These are phyloP conservation scores for Lecanicillium sp. DNA, from an alignment of 2,329 filamentous ascomycete species.

Conservation along the genomic window DNA sequence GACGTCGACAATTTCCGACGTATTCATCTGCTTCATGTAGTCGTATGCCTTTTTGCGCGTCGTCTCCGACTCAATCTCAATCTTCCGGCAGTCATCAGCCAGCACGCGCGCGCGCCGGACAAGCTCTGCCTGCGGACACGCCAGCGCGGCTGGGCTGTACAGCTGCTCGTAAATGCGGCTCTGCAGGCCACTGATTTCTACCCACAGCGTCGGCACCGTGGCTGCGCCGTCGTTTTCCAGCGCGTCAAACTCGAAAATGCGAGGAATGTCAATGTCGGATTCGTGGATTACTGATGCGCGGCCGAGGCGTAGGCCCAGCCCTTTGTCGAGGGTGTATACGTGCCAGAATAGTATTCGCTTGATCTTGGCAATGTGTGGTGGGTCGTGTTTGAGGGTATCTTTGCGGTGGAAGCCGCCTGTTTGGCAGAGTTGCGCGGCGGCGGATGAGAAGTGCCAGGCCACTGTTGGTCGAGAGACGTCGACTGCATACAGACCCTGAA, in stretches of 20 bases:
- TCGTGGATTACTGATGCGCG: slow-evolving; percentile 50
- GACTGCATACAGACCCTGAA: slow-evolving; percentile 50
- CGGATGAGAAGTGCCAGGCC: slow-evolving; percentile 54
- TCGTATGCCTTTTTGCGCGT: slow-evolving; percentile 25
- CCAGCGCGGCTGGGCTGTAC: slow-evolving; percentile 40
- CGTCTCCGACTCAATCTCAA: slow-evolving; percentile 27
- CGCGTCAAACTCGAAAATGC: slow-evolving; percentile 34
- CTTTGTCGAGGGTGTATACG: slow-evolving; percentile 49
- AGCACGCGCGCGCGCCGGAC: slow-evolving; percentile 29
- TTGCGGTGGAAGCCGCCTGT: slow-evolving; percentile 52
- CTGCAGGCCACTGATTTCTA: slow-evolving; percentile 46
- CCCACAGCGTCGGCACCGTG: slow-evolving; percentile 43
- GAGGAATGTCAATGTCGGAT: slow-evolving; percentile 47
- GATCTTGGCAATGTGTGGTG: slow-evolving; percentile 22
- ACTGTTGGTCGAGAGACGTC: slow-evolving; percentile 54
- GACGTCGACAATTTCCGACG: slow-evolving; percentile 32
- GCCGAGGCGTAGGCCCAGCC: slow-evolving; percentile 49
- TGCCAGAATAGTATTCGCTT: slow-evolving; percentile 40
- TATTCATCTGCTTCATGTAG: slow-evolving; percentile 28
- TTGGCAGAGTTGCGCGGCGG: slow-evolving; percentile 52
- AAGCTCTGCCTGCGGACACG: slow-evolving; percentile 29
- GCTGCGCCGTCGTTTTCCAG: slow-evolving; percentile 19
- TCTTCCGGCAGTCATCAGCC: slow-evolving; percentile 27
- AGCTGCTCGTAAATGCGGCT: slow-evolving; percentile 49
- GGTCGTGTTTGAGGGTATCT: slow-evolving; percentile 23